A percentile compares a stretch with the other conserved stretches of the same genome.
Conservation (phyloP, 208 protist genomes). For the Acanthamoeba triangularis region DNA sequence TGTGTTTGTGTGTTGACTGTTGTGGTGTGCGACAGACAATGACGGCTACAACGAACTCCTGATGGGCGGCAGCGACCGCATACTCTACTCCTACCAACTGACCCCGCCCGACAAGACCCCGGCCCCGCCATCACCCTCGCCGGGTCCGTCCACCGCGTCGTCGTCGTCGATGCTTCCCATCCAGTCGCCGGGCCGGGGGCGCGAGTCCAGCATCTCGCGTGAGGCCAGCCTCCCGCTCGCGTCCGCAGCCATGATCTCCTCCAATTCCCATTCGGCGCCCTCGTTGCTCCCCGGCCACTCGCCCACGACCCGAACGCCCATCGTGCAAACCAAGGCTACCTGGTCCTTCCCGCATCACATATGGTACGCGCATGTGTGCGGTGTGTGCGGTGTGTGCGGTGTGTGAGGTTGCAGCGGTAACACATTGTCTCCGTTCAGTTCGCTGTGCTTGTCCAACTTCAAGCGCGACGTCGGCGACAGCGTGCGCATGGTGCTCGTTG, state of each 20-base stretch:
- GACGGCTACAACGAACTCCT: slow-evolving; percentile 31
- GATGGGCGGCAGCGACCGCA: slow-evolving; percentile 42
- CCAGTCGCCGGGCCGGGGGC: background rate
- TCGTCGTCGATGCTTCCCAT: background rate
- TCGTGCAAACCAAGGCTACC: background rate
- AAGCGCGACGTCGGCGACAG: slow-evolving; percentile 29
- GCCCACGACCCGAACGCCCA: background rate
- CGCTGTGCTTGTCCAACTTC: slow-evolving; percentile 29
- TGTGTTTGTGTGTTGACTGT: background rate
- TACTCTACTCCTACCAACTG: slow-evolving; percentile 19
- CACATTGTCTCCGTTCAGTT: background rate
- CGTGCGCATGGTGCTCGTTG: slow-evolving; percentile 23
- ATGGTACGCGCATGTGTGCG: background rate
- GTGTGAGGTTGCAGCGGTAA: background rate
- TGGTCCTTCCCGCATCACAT: slow-evolving; percentile 33
- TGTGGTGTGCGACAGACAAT: background rate
- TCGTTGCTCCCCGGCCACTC: background rate
- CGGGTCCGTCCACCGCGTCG: background rate
- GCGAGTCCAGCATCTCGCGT: background rate
- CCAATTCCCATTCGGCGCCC: background rate
- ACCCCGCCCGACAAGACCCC: background rate
- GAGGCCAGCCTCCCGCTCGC: background rate
- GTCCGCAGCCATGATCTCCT: background rate
- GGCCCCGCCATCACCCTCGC: background rate
- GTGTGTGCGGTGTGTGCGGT: too few relatives aligned